Percentiles rank a stretch among this genome's conserved stretches.
Conservation (phyloP, 176 grass and related monocot species). For the Neostapfia colusana region DNA sequence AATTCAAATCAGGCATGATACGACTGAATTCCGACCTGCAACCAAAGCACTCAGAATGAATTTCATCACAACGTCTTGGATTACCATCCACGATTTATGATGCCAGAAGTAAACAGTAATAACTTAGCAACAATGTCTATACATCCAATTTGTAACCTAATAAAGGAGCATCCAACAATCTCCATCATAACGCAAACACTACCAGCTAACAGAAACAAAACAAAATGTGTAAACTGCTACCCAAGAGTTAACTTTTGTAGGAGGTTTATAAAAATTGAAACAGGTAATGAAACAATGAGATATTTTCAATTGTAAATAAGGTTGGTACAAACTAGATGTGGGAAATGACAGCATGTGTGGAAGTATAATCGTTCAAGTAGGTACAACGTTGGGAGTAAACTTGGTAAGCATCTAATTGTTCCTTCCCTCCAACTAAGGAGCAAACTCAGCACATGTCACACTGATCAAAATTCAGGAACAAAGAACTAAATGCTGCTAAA, state of each 20-base stretch:
- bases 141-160: neutral
- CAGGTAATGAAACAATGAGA: neutral
- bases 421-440: slow-evolving; percentile 6
- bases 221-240: neutral
- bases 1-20: slow-evolving; percentile 58
- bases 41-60: slow-evolving; percentile 28
- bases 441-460: slow-evolving; percentile 20
- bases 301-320: neutral
- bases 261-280: neutral
- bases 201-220: neutral
- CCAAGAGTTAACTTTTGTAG: neutral
- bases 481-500: neutral
- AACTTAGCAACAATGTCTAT: neutral
- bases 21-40: slow-evolving; percentile 72
- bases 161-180: neutral
- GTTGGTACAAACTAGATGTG: neutral
- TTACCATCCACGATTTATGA: neutral
- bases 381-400: neutral
- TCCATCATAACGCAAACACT: neutral
- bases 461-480: slow-evolving; percentile 11
- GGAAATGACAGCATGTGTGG: neutral
- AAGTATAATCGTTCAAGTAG: neutral
- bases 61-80: neutral
- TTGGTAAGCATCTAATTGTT: slow-evolving; percentile 10
- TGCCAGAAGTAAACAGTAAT: neutral